Conservation (phyloP, 1,284 basidiomycete species). For the Earliella scabrosa region DNA sequence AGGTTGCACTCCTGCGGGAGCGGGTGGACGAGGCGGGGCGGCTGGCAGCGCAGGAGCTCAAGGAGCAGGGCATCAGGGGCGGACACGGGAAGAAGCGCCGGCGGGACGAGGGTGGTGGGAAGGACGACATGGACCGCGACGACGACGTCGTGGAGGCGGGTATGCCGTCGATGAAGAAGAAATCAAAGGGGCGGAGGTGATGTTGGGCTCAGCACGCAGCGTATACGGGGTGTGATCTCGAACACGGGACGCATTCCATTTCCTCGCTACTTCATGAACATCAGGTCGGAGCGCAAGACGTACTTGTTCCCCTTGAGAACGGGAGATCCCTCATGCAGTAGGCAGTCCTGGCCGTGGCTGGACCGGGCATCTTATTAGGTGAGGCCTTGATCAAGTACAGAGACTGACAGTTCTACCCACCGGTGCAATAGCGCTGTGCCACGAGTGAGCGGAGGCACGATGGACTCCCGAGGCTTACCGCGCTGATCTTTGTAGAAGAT, state of each 20-base stretch:
- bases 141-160: slow-evolving; percentile 87
- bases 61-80: slow-evolving; percentile 60
- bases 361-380: too few relatives aligned
- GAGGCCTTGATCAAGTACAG: too few relatives aligned
- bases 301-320: slow-evolving; percentile 77
- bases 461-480: slow-evolving; percentile 52
- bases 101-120: slow-evolving; percentile 52
- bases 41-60: slow-evolving; percentile 81
- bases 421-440: slow-evolving; percentile 78
- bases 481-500: slow-evolving; percentile 69
- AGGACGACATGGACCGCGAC: slow-evolving; percentile 82
- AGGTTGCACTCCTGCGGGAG: slow-evolving; percentile 87
- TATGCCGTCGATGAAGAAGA: slow-evolving; percentile 58
- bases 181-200: slow-evolving; percentile 33
- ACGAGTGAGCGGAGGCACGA: slow-evolving; percentile 63
- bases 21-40: slow-evolving; percentile 90
- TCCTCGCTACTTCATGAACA: slow-evolving; percentile 62
- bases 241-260: neutral
- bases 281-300: slow-evolving; percentile 76
- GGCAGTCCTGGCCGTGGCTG: slow-evolving; percentile 78
- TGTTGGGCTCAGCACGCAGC: too few relatives aligned
- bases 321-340: slow-evolving; percentile 77
- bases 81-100: slow-evolving; percentile 53
- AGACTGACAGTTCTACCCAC: slow-evolving; percentile 43
- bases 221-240: too few relatives aligned